Percentiles rank a stretch among this genome's conserved stretches.
Conservation (phyloP, 2,329 filamentous ascomycete species). For the Claviceps pazoutovae region DNA sequence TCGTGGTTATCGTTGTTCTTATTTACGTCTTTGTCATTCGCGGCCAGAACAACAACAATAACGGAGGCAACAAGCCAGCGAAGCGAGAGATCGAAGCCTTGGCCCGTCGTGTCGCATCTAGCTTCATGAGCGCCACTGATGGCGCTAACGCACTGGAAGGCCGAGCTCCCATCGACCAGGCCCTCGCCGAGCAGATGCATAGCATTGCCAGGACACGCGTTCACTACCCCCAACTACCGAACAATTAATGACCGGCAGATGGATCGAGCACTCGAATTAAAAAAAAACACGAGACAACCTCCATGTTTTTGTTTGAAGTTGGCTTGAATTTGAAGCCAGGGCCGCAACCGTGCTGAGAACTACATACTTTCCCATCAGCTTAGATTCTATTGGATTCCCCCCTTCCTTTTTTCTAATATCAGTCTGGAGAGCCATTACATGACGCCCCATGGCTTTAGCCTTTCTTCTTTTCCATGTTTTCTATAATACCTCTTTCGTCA, state of each 20-base stretch:
- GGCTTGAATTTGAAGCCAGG: background rate
- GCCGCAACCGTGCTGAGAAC: background rate
- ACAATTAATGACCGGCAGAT: background rate
- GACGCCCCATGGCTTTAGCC: constrained; percentile 3
- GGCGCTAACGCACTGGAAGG: background rate
- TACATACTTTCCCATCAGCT: constrained; percentile 2
- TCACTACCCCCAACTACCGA: constrained; percentile 13
- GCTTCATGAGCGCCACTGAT: background rate
- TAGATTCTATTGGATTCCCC: background rate
- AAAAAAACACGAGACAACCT: background rate
- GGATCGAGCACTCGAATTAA: background rate
- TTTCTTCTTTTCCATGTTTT: constrained; percentile 4
- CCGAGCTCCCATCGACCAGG: constrained; percentile 5
- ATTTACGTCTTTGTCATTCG: constrained; percentile 32
- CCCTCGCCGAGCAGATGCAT: constrained; percentile 5
- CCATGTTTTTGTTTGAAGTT: background rate
- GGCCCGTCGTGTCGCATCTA: background rate
- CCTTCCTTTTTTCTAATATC: background rate
- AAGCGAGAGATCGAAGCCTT: constrained; percentile 16
- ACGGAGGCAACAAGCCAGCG: constrained; percentile 13
- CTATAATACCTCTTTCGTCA: background rate
- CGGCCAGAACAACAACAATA: constrained; percentile 12
- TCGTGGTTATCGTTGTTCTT: constrained; percentile 38
- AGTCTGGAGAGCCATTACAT: background rate
- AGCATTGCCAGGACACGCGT: constrained; percentile 10